Evolutionary conservation across 148 eudicot species (phyloP).

Genomic region (Linanthus parryae): DNA sequence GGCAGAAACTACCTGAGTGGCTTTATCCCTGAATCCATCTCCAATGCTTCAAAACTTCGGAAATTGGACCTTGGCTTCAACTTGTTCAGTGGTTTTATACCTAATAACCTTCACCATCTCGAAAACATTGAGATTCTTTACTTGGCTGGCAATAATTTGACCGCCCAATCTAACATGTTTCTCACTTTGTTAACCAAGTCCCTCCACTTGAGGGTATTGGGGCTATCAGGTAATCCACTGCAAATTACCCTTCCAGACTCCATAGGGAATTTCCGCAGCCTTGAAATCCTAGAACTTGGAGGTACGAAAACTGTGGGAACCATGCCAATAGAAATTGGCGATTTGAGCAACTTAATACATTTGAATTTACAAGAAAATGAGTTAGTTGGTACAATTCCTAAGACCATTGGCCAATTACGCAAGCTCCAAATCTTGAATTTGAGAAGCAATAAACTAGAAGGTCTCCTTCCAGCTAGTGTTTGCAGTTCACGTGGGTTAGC

Average conservation of each 20-base stretch:
- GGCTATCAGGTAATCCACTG: no score
- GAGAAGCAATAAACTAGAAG: background rate
- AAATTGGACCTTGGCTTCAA: background rate
- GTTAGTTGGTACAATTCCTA: background rate
- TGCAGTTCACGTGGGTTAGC: background rate
- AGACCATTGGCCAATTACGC: background rate
- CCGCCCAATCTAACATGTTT: no score
- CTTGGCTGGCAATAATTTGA: background rate
- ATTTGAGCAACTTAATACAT: background rate
- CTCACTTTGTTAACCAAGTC: constrained; percentile 13
- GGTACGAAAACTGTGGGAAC: no score
- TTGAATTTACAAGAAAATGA: background rate
- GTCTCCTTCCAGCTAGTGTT: background rate
- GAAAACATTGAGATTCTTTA: no score
- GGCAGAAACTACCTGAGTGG: background rate
- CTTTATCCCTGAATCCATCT: constrained; percentile 2
- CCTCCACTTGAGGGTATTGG: no score
- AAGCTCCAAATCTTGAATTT: background rate
- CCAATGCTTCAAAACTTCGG: constrained; percentile 10
- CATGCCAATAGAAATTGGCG: constrained; percentile 1
- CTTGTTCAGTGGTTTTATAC: no score
- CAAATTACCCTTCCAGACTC: no score
- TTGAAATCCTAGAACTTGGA: no score
- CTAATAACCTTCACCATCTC: background rate
- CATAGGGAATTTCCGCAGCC: no score